phyloP scores from a whole-genome alignment of 2,329 filamentous ascomycete genomes.

The Arthrobotrys conoides region DNA sequence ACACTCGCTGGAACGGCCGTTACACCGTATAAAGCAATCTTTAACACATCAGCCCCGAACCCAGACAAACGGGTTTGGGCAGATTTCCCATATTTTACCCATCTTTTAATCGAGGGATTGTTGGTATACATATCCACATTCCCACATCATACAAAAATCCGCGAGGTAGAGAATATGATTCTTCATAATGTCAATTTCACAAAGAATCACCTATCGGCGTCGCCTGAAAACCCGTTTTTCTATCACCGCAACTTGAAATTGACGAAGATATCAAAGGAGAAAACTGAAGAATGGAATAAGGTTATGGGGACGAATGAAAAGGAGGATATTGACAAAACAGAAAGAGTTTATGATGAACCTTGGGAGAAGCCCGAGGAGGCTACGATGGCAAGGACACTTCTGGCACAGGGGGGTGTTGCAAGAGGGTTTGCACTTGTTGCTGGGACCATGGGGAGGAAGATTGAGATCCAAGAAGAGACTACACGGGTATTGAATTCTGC shows the following conservation, averaged over 20 bases:
- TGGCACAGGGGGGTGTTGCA: conserved; percentile 54
- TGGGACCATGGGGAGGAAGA: conserved; percentile 38
- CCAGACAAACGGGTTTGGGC: conserved; percentile 50
- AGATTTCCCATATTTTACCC: conserved; percentile 53
- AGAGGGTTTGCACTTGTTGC: conserved; percentile 43
- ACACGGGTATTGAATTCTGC: conserved; percentile 44
- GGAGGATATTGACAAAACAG: conserved; percentile 34
- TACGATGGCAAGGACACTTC: conserved; percentile 45
- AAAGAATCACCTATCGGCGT: conserved; percentile 39
- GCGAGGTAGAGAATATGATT: conserved; percentile 50
- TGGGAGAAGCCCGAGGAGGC: conserved; percentile 28
- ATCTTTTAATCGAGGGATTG: conserved; percentile 51
- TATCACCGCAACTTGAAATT: conserved; percentile 54
- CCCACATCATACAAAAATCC: conserved; percentile 47
- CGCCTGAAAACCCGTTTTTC: conserved; percentile 24
- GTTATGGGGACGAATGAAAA: conserved; percentile 48
- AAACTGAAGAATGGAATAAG: conserved; percentile 50
- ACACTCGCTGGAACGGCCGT: conserved; percentile 38
- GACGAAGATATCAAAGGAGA: conserved; percentile 41
- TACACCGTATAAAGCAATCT: conserved; percentile 56
- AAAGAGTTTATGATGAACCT: conserved; percentile 56
- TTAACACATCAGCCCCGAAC: conserved; percentile 52
- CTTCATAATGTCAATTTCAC: conserved; percentile 47
- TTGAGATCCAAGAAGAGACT: conserved; percentile 37
- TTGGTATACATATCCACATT: conserved; percentile 46